Evolutionary conservation across 192 early-diverging fungal species (phyloP).

Genomic region (Podochytrium sp.): DNA sequence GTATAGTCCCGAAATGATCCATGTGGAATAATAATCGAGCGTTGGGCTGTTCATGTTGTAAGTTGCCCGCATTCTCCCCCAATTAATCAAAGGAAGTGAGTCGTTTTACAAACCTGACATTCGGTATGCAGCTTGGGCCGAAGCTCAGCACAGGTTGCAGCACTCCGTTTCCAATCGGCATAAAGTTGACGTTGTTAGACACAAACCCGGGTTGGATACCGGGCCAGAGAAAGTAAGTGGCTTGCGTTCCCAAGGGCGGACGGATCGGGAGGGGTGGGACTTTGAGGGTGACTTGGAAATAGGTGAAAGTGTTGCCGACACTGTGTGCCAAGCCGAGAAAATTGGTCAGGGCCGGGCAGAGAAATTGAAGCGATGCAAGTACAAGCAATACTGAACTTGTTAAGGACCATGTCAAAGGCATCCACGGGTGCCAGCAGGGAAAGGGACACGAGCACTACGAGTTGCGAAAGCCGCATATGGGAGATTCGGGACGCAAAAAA

Average conservation of each 20-base stretch:
- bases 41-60: too few relatives aligned
- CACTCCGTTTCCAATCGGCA: constrained; percentile 28
- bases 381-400: not conserved
- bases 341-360: not conserved
- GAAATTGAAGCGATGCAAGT: not conserved
- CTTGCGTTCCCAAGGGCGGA: not conserved
- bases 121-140: constrained; percentile 17
- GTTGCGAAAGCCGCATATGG: too few relatives aligned
- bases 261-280: constrained; percentile 17
- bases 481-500: too few relatives aligned
- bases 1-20: constrained; percentile 4
- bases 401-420: constrained; percentile 16
- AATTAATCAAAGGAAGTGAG: too few relatives aligned
- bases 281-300: constrained; percentile 1
- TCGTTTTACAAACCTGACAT: too few relatives aligned
- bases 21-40: constrained; percentile 6
- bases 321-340: not conserved
- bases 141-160: constrained; percentile 25
- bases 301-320: constrained; percentile 13
- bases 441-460: too few relatives aligned
- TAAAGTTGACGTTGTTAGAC: constrained; percentile 9
- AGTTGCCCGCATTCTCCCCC: too few relatives aligned
- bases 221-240: constrained; percentile 23
- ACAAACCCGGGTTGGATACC: constrained; percentile 24
- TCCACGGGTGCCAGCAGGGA: too few relatives aligned